Percentiles rank a stretch among this genome's conserved stretches.
phyloP scores from a whole-genome alignment of 768 basidiomycete genomes.

The Amanita brunnescens region DNA sequence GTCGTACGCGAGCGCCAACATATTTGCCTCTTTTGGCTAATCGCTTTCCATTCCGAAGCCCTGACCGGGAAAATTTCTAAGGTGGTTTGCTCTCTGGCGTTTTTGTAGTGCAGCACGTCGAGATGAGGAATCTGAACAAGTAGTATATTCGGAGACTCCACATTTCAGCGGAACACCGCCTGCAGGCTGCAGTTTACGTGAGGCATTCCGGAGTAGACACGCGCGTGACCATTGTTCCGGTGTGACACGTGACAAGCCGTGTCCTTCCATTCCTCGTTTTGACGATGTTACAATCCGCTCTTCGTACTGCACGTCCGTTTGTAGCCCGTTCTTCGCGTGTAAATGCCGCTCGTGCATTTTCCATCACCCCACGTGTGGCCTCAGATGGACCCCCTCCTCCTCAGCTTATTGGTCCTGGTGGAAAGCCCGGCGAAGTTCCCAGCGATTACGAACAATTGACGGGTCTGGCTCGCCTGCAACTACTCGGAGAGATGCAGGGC shows the following conservation, averaged over 20 bases:
- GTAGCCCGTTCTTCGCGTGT: slow-evolving; percentile 23
- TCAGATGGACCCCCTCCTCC: slow-evolving; percentile 55
- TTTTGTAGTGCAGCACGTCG: neutral
- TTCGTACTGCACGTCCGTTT: slow-evolving; percentile 35
- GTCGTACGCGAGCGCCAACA: neutral
- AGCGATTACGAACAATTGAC: slow-evolving; percentile 88
- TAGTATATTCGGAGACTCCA: neutral
- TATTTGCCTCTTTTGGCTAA: slow-evolving; percentile 6
- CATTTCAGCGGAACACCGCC: neutral
- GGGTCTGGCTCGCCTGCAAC: slow-evolving; percentile 92
- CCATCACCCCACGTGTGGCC: slow-evolving; percentile 42
- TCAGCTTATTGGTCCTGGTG: slow-evolving; percentile 62
- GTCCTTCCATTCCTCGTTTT: slow-evolving; percentile 15
- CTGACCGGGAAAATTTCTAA: slow-evolving; percentile 4
- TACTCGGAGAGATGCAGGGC: slow-evolving; percentile 83
- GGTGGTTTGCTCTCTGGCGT: neutral
- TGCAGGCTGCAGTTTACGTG: slow-evolving; percentile 22
- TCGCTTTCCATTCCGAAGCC: neutral
- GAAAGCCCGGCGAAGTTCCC: slow-evolving; percentile 65
- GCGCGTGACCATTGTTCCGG: slow-evolving; percentile 14
- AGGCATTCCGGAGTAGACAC: neutral
- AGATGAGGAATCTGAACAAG: neutral
- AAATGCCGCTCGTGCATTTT: slow-evolving; percentile 44
- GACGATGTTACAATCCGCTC: slow-evolving; percentile 37
- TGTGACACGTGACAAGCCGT: slow-evolving; percentile 14